These are phyloP conservation scores for Trametes hirsuta DNA, from an alignment of 1,284 basidiomycete species.

Conservation along the genomic window DNA sequence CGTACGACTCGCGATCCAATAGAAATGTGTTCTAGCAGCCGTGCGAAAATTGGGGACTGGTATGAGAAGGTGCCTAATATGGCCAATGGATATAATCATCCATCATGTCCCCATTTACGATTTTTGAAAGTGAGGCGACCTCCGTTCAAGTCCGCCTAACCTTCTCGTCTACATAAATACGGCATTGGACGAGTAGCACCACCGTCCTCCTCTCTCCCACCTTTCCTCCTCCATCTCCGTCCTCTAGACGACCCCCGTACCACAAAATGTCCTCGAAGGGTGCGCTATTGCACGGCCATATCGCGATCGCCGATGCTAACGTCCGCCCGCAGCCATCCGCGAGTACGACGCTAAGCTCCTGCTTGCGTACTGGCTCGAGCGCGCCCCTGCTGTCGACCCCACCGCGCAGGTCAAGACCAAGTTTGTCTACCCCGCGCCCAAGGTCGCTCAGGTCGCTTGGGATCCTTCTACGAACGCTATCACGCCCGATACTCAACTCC, in stretches of 20 bases:
- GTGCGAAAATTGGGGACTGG: constrained; percentile 28
- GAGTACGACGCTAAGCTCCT: constrained; percentile 96
- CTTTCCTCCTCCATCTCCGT: constrained; percentile 5
- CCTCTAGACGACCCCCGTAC: constrained; percentile 3
- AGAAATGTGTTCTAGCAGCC: constrained; percentile 12
- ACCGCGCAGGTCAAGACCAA: constrained; percentile 57
- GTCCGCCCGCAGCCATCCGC: constrained; percentile 70
- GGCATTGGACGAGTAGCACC: not conserved
- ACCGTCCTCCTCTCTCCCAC: constrained; percentile 12
- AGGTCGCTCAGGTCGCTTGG: constrained; percentile 87
- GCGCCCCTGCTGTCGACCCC: constrained; percentile 68
- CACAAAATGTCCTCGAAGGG: constrained; percentile 41
- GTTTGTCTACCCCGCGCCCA: constrained; percentile 69
- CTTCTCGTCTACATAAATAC: constrained; percentile 25
- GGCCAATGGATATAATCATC: constrained; percentile 8
- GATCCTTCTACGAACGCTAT: constrained; percentile 82
- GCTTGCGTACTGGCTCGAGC: constrained; percentile 91
- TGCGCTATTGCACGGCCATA: constrained; percentile 12
- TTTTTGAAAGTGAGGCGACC: constrained; percentile 31
- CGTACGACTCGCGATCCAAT: constrained; percentile 20
- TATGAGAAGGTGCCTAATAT: constrained; percentile 8
- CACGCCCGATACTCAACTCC: constrained; percentile 78
- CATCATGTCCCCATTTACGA: constrained; percentile 28
- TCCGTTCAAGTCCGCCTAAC: constrained; percentile 14
- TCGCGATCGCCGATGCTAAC: constrained; percentile 4